Evolutionary conservation across 2,329 filamentous ascomycete genomes (phyloP), one percentile per base, ranked within the genome.

Genomic region (Trichophyton rubrum): DNA sequence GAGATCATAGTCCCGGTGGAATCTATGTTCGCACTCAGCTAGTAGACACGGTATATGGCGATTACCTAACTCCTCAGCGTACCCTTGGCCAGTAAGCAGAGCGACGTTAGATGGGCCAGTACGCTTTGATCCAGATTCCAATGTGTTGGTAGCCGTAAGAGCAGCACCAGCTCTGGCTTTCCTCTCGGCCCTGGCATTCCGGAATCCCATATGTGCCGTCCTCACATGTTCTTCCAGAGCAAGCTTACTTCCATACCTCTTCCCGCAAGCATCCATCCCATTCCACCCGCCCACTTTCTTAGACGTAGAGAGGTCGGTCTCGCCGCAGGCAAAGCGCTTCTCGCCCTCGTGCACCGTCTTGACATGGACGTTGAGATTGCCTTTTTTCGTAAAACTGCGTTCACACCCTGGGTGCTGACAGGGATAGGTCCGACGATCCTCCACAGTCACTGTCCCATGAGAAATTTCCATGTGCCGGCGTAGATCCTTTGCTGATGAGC

Each of bases 161-260:
- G 9, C n/a, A n/a, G 41, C 7, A 8, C 30, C 30, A 8, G 33
- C 30, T 24, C 30, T 57, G 56, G 73, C 69, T 27, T 71, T 70
- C 30, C 70, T 71, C 61, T 70, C 70, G 62, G 73, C 70, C 68
- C 75, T 75, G 64, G 72, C 69, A 64, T 77, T 75, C 65, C 68
- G 73, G 22, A 82, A 74, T n/a, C 85, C 84, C 27, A 96, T 77
- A 71, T 97, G 92, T 22, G 89, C 82, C 56, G 87, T 90, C 20
- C 89, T 85, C 51, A 96, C 80, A 70, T 97, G 92, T 65, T 93
- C 87, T 71, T 92, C 88, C 0, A 96, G 80, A 33, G 84, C 85
- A 17, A 83, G 81, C 72, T 95, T 96, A 63, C 86, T 88, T 62
- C 83, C 82, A 68, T 95, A 93, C 40, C 81, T 81, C 63, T 84